phyloP scores from a whole-genome alignment of 176 grass and related monocot genomes.

The Elaeis guineensis region DNA sequence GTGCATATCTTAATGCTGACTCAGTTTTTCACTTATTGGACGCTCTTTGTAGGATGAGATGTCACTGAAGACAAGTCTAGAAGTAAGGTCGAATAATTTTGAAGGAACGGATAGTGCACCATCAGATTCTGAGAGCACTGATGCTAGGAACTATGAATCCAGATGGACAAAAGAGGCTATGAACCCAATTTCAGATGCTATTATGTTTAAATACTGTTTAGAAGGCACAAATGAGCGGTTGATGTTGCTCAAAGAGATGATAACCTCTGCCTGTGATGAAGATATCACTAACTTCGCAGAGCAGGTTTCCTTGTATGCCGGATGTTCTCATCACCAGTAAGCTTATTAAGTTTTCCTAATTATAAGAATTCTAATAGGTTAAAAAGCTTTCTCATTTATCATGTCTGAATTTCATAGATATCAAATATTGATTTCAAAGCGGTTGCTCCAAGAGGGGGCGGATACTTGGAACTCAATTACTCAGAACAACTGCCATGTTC shows the following conservation, averaged over 20 bases:
- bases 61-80: constrained; percentile 20
- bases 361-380: too few species aligned
- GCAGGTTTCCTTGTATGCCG: constrained; percentile 61
- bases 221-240: constrained; percentile 48
- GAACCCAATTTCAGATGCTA: constrained; percentile 40
- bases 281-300: constrained; percentile 61
- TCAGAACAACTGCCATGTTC: constrained; percentile 56
- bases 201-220: constrained; percentile 86
- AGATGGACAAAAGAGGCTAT: constrained; percentile 38
- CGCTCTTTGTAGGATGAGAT: constrained; percentile 12
- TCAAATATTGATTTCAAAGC: constrained; percentile 81
- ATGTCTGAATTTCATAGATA: constrained; percentile 25
- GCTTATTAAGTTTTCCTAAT: too few species aligned
- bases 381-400: too few species aligned
- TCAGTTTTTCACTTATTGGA: too few species aligned
- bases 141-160: constrained; percentile 37
- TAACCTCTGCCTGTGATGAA: constrained; percentile 44
- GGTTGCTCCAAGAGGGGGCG: constrained; percentile 54
- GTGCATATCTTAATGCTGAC: too few species aligned
- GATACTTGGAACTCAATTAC: constrained; percentile 66
- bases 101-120: constrained; percentile 39
- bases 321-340: constrained; percentile 90
- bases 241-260: constrained; percentile 49
- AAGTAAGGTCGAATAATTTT: constrained; percentile 31
- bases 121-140: constrained; percentile 66